Conservation (phyloP, 805 yeast species). For the Metschnikowia reukaufii region DNA sequence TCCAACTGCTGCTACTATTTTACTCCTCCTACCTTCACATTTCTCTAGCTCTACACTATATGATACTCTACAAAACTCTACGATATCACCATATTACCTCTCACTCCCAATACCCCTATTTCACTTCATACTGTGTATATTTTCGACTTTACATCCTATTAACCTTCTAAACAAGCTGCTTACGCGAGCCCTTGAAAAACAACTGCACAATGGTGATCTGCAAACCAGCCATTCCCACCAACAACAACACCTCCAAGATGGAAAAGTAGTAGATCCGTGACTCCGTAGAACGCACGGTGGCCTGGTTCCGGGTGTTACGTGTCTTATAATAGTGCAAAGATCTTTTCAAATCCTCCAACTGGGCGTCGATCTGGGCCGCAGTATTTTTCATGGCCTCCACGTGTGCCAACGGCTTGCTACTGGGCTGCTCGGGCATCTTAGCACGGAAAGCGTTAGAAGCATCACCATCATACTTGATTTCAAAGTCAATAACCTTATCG, state of each 20-base stretch:
- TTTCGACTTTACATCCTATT: neutral
- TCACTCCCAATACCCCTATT: neutral
- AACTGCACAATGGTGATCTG: conserved; percentile 69
- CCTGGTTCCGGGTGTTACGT: conserved; percentile 88
- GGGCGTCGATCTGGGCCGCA: conserved; percentile 57
- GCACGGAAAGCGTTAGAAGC: conserved; percentile 50
- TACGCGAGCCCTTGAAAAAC: conserved; percentile 71
- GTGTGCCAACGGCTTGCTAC: conserved; percentile 49
- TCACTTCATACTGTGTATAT: neutral
- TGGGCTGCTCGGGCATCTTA: conserved; percentile 54
- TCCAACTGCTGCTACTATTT: too few species aligned
- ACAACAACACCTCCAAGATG: conserved; percentile 64
- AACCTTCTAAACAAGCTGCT: conserved; percentile 50
- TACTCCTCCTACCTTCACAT: too few species aligned
- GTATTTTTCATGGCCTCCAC: conserved; percentile 54
- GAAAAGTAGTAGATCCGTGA: conserved; percentile 77
- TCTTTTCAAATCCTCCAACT: conserved; percentile 55
- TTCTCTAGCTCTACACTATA: too few species aligned
- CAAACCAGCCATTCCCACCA: conserved; percentile 71
- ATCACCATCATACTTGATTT: conserved; percentile 56
- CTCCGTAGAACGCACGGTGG: conserved; percentile 79
- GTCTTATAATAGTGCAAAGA: conserved; percentile 81
- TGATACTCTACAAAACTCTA: neutral
- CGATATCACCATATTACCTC: neutral
- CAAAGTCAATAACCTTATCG: conserved; percentile 83